Conservation (phyloP, 495 filamentous ascomycete species). For the Aspergillus campestris region DNA sequence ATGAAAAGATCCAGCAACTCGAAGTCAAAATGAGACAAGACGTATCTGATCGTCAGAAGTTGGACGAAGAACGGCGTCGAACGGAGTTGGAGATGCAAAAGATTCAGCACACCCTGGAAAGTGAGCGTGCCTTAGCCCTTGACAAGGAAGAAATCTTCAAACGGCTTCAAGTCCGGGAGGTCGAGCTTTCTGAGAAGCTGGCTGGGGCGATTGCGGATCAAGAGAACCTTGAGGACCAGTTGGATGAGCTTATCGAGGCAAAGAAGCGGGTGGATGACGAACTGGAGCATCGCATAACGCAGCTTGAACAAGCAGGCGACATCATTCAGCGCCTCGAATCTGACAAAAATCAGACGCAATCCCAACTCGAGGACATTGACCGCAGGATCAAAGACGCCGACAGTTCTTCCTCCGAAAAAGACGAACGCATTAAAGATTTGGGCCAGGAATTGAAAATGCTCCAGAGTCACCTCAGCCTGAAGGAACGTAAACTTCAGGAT, state of each 20-base stretch:
- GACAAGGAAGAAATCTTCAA: constrained; percentile 99
- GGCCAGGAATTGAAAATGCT: constrained; percentile 83
- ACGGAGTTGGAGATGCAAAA: constrained; percentile 79
- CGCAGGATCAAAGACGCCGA: constrained; percentile 57
- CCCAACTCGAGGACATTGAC: constrained; percentile 60
- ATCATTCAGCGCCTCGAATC: constrained; percentile 77
- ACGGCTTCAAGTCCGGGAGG: constrained; percentile 79
- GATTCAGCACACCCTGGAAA: constrained; percentile 88
- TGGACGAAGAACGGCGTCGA: constrained; percentile 89
- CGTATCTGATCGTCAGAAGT: constrained; percentile 58
- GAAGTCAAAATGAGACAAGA: constrained; percentile 77
- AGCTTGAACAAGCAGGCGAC: constrained; percentile 84
- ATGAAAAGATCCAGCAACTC: constrained; percentile 83
- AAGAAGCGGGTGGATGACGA: constrained; percentile 87
- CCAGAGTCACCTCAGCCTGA: constrained; percentile 79
- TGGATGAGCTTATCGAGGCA: constrained; percentile 80
- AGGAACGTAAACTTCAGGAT: constrained; percentile 85
- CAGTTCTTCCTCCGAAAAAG: constrained; percentile 55
- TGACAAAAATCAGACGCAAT: constrained; percentile 68
- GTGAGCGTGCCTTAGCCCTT: constrained; percentile 84
- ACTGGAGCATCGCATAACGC: constrained; percentile 63
- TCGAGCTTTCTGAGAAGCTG: constrained; percentile 84
- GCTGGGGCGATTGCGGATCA: constrained; percentile 91
- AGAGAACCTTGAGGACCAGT: constrained; percentile 83
- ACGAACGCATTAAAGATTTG: constrained; percentile 62